Conservation (phyloP, 2,329 filamentous ascomycete genomes). For the Pezicula neosporulosa region DNA sequence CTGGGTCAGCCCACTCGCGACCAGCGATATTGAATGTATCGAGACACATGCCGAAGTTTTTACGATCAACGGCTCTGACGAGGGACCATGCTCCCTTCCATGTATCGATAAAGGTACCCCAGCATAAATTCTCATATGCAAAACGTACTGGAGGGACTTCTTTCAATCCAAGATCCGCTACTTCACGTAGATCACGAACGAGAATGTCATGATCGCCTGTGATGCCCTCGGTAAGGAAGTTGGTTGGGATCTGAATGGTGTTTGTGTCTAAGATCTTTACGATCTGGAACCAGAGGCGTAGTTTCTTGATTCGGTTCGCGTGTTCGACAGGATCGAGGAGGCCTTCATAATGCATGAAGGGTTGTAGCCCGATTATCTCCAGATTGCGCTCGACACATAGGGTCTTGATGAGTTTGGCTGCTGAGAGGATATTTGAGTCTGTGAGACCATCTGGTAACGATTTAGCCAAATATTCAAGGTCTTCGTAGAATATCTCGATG, state of each 20-base stretch:
- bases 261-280: conserved; percentile 62
- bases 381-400: conserved; percentile 57
- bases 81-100: conserved; percentile 73
- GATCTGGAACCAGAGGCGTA: conserved; percentile 68
- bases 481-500: conserved; percentile 75
- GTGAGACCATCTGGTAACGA: conserved; percentile 37
- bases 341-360: conserved; percentile 76
- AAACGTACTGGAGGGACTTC: conserved; percentile 56
- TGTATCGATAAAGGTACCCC: conserved; percentile 66
- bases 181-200: conserved; percentile 55
- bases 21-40: conserved; percentile 77
- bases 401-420: conserved; percentile 50
- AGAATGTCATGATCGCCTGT: conserved; percentile 52
- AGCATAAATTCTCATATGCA: conserved; percentile 70
- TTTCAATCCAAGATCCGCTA: conserved; percentile 64
- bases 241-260: conserved; percentile 70
- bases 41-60: conserved; percentile 72
- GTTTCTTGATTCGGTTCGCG: conserved; percentile 51
- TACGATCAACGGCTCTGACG: conserved; percentile 57
- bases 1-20: conserved; percentile 65
- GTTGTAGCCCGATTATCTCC: conserved; percentile 66
- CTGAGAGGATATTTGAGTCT: conserved; percentile 41
- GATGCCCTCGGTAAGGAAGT: conserved; percentile 48
- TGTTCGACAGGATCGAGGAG: conserved; percentile 61
- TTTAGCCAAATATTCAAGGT: conserved; percentile 59